phyloP scores from a whole-genome alignment of 768 basidiomycete genomes.

The Suillus hirtellus region DNA sequence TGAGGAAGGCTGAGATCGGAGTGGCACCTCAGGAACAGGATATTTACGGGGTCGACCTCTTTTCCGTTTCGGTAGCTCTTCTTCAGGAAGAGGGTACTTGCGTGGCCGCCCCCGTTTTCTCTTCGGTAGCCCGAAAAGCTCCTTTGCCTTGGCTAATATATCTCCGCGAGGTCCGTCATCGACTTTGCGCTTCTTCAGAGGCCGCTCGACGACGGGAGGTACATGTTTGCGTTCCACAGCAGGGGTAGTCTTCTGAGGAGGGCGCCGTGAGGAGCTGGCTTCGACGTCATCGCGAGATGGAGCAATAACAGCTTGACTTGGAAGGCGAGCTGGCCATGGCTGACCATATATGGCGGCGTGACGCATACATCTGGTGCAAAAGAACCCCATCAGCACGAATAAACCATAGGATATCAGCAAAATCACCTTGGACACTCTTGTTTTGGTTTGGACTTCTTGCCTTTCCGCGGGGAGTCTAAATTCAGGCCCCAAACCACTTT shows the following conservation, averaged over 20 bases:
- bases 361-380: conserved; percentile 63
- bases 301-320: conserved; percentile 42
- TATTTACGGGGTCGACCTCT: conserved; percentile 36
- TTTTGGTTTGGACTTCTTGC: conserved; percentile 59
- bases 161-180: conserved; percentile 33
- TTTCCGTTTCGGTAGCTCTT: conserved; percentile 33
- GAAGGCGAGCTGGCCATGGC: conserved; percentile 68
- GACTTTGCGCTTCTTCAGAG: conserved; percentile 51
- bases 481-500: conserved; percentile 74
- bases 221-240: conserved; percentile 58
- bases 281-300: conserved; percentile 47
- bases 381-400: conserved; percentile 15
- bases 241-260: conserved; percentile 51
- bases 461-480: conserved; percentile 44
- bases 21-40: conserved; percentile 18
- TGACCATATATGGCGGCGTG: conserved; percentile 76
- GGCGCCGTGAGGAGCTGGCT: conserved; percentile 40
- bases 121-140: conserved; percentile 32
- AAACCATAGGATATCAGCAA: conserved; percentile 27
- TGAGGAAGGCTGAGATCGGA: conserved; percentile 15
- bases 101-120: conserved; percentile 37
- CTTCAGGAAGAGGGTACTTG: conserved; percentile 33
- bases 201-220: conserved; percentile 41
- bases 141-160: conserved; percentile 36
- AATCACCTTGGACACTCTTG: conserved; percentile 74